Conservation (phyloP, 371 early-diverging fungal species). For the Mortierella sp. region DNA sequence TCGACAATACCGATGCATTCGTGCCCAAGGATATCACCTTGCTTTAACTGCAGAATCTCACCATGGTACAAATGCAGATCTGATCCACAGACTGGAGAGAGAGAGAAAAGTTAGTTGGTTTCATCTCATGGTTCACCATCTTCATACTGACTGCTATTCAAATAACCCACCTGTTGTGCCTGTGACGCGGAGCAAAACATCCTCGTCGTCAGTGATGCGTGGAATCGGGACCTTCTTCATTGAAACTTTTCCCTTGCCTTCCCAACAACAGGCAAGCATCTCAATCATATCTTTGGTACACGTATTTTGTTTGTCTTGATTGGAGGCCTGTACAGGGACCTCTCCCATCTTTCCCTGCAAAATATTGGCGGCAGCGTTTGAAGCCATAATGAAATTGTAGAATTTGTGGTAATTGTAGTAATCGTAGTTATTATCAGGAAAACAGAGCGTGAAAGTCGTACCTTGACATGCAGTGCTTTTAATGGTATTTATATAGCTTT, state of each 20-base stretch:
- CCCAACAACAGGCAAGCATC: conserved; percentile 65
- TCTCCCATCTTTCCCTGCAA: conserved; percentile 60
- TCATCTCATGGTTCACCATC: not conserved
- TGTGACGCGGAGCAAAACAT: conserved; percentile 67
- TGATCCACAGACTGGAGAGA: conserved; percentile 66
- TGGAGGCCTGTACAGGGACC: conserved; percentile 56
- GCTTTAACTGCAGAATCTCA: conserved; percentile 65
- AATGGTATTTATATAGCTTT: no score
- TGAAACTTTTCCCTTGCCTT: conserved; percentile 61
- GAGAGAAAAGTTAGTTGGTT: conserved; percentile 14
- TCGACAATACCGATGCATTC: conserved; percentile 70
- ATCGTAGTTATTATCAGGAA: no score
- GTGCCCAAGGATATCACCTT: conserved; percentile 69
- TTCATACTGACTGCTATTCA: not conserved
- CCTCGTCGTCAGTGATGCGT: conserved; percentile 64
- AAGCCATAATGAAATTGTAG: no score
- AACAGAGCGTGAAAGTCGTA: no score
- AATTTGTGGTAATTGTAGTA: no score
- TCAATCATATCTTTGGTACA: not conserved
- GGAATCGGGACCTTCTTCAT: conserved; percentile 63
- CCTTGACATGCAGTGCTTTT: no score
- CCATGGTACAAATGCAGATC: conserved; percentile 72
- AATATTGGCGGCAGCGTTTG: conserved; percentile 62
- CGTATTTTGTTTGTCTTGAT: conserved; percentile 58
- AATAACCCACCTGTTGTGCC: conserved; percentile 53